A percentile compares a stretch with the other conserved stretches of the same genome.
Conservation (phyloP, 345 rosid species). For the Sisymbrium irio region DNA sequence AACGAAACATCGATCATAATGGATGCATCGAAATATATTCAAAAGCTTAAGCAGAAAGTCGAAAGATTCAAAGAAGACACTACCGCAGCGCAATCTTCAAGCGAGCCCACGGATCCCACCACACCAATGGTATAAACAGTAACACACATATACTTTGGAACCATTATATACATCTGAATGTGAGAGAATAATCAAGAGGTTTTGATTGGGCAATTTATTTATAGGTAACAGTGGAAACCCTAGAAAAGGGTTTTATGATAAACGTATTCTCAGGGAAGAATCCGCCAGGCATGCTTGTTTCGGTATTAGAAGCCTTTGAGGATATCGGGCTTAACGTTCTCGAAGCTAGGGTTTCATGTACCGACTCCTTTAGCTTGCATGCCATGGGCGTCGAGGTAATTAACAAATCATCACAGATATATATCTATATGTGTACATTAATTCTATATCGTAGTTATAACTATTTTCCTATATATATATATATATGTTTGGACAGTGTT, state of each 20-base stretch:
- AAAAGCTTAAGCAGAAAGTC: conserved; percentile 73
- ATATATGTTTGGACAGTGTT: not conserved
- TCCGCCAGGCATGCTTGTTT: conserved; percentile 77
- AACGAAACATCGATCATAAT: conserved; percentile 64
- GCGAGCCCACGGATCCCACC: conserved; percentile 30
- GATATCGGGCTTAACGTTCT: conserved; percentile 70
- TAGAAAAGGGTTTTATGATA: conserved; percentile 77
- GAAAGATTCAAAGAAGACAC: conserved; percentile 62
- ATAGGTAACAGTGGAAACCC: conserved; percentile 79
- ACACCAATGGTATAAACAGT: conserved; percentile 31
- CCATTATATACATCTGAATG: conserved; percentile 1
- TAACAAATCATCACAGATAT: not conserved
- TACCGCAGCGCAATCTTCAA: conserved; percentile 27
- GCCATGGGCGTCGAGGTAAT: conserved; percentile 78
- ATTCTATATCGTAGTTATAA: not conserved
- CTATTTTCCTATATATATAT: not conserved
- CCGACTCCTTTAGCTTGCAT: conserved; percentile 64
- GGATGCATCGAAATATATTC: conserved; percentile 86
- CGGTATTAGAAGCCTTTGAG: conserved; percentile 79
- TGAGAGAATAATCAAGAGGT: not conserved
- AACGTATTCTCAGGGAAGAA: conserved; percentile 55
- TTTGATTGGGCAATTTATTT: not conserved
- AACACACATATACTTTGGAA: not conserved
- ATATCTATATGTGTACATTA: not conserved
- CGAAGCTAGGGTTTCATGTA: conserved; percentile 96